phyloP scores from a whole-genome alignment of 2,329 filamentous ascomycete species.

The Fusarium sp. region DNA sequence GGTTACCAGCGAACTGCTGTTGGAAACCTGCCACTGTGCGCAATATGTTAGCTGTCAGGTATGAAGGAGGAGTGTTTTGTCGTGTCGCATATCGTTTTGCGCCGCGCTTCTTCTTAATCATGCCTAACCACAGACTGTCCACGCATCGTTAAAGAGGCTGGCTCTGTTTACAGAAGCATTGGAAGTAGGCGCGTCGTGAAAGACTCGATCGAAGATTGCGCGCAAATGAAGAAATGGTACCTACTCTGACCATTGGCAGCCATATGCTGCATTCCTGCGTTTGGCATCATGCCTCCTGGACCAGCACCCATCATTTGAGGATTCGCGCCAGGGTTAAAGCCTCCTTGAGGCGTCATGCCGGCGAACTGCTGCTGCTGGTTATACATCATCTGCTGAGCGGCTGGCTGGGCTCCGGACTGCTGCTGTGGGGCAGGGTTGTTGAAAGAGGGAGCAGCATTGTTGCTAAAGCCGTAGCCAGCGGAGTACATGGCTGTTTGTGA shows the following conservation, averaged over 20 bases:
- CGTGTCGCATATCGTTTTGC: conserved; percentile 30
- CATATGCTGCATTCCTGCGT: conserved; percentile 68
- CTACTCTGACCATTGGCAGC: conserved; percentile 68
- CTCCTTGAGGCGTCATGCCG: conserved; percentile 61
- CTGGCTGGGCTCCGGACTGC: conserved; percentile 52
- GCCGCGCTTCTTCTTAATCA: conserved; percentile 16
- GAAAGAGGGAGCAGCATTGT: conserved; percentile 62
- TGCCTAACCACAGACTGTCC: neutral
- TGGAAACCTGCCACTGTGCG: conserved; percentile 65
- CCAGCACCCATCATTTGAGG: conserved; percentile 65
- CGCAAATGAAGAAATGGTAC: conserved; percentile 47
- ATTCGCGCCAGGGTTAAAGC: conserved; percentile 61
- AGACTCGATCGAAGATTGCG: conserved; percentile 9
- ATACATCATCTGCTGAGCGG: conserved; percentile 67
- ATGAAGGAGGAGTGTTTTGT: neutral
- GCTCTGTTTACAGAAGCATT: neutral
- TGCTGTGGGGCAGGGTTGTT: conserved; percentile 55
- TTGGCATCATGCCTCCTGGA: conserved; percentile 71
- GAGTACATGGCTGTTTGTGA: conserved; percentile 58
- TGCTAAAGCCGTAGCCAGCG: conserved; percentile 64
- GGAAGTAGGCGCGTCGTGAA: neutral
- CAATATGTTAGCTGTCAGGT: conserved; percentile 24
- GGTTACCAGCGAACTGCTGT: conserved; percentile 66
- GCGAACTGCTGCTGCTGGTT: conserved; percentile 65
- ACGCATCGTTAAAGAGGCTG: neutral